phyloP scores from a whole-genome alignment of 1,139 yeast genomes.

The Geotrichum fermentans region DNA sequence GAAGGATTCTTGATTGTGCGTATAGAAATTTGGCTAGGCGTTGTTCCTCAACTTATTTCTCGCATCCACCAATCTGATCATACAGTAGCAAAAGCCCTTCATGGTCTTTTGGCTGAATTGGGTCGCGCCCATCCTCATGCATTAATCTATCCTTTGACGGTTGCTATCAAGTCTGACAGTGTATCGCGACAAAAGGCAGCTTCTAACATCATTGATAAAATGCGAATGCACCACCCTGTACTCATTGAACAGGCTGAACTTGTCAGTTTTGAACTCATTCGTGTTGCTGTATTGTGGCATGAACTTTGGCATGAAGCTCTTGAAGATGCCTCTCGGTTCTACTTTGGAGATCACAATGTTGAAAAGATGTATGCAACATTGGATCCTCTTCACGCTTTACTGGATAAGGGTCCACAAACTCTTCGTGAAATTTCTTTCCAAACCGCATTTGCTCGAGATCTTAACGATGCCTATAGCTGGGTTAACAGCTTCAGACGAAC shows the following conservation, averaged over 20 bases:
- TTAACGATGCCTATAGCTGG: constrained; percentile 93
- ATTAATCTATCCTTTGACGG: constrained; percentile 88
- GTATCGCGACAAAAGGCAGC: constrained; percentile 90
- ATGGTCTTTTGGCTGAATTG: constrained; percentile 75
- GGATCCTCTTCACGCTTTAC: constrained; percentile 71
- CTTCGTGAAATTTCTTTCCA: constrained; percentile 89
- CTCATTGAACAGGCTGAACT: constrained; percentile 89
- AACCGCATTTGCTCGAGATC: constrained; percentile 88
- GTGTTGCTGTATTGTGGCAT: constrained; percentile 96
- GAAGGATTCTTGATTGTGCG: constrained; percentile 89
- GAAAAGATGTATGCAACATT: constrained; percentile 90
- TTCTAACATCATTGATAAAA: constrained; percentile 79
- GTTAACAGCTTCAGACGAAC: constrained; percentile 78
- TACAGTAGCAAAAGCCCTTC: constrained; percentile 71
- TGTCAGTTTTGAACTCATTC: constrained; percentile 83
- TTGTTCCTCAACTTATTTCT: constrained; percentile 90
- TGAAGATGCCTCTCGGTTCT: constrained; percentile 91
- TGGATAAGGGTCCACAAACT: constrained; percentile 71
- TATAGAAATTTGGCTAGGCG: constrained; percentile 92
- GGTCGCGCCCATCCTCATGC: constrained; percentile 98
- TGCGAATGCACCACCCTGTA: constrained; percentile 79
- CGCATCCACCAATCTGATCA: constrained; percentile 95
- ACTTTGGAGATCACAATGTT: constrained; percentile 90
- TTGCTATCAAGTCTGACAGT: constrained; percentile 92
- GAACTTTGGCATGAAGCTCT: constrained; percentile 98